Base-by-base conservation (phyloP, 305 asterid species). In the Fraxinus angustifolia region DNA sequence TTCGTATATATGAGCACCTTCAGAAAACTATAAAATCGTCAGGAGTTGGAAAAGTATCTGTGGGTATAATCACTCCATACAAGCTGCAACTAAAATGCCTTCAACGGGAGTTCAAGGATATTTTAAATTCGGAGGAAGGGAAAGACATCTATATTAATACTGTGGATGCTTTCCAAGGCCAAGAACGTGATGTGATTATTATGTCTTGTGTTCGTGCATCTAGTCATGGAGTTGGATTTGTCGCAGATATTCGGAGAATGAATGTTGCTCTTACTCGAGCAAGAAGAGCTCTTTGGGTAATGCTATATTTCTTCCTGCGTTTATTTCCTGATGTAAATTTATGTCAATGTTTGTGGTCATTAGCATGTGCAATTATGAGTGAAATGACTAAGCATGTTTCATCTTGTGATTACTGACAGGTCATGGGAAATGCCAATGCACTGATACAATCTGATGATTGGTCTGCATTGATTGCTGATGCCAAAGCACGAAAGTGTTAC, bases 151-250 rank as follows among this genome's bases (percentile, higher is more conserved):
- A 96, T 85, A 96, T 96, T 72, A 96, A 96, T 82, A 96, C 98
- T 36, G 99, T 96, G 73, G 99, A 96, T 84, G 99, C 98, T 77
- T 96, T 96, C 90, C 99, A 96, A 88, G 98, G 99, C 79, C 99
- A 96, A 85, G 99, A 96, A 86, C 97, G 99, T 34, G 99, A 96
- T 87, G 97, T 96, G 74, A 92, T 96, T 81, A 96, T 96, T 56
- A 96, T 96, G 98, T 96, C 99, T 31, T 96, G 98, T 68, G 99
- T 96, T 58, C 98, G 97, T 81, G 98, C 99, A 8, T 94, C 99
- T 17, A 80, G 89, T 73, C 96, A 92, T 82, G 99, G 99, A 45
- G 97, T 96, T 76, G 99, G 99, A 45, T 96, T 94, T 83, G 99
- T 96, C 83, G 92, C 99, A 1, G 99, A 96, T 82, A 91, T 96